phyloP scores from a whole-genome alignment of 2,329 filamentous ascomycete species.

The Myriosclerotinia duriaeana region DNA sequence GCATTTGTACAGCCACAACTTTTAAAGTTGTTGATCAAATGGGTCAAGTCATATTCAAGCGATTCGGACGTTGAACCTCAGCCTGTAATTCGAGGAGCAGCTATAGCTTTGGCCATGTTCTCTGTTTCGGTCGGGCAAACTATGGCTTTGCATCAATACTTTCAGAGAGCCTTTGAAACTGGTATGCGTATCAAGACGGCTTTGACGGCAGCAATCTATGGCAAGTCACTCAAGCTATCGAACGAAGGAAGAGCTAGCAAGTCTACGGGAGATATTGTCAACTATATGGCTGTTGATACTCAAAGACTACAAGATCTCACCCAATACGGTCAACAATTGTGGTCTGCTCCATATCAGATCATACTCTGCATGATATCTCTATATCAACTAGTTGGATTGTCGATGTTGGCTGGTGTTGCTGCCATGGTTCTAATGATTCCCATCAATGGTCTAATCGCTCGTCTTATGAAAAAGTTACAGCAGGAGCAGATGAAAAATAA shows the following conservation, averaged over 20 bases:
- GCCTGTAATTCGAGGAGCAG: conserved; percentile 78
- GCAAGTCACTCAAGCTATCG: conserved; percentile 84
- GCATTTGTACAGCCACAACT: conserved; percentile 92
- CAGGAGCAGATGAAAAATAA: conserved; percentile 99
- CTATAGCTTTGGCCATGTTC: conserved; percentile 93
- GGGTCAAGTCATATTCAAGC: conserved; percentile 72
- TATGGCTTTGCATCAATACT: conserved; percentile 92
- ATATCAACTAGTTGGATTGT: conserved; percentile 90
- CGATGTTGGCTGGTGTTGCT: conserved; percentile 91
- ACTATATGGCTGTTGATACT: conserved; percentile 98
- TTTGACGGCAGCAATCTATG: conserved; percentile 86
- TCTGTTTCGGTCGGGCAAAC: conserved; percentile 82
- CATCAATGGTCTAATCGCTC: conserved; percentile 86
- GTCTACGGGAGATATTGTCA: conserved; percentile 96
- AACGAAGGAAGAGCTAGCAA: conserved; percentile 89
- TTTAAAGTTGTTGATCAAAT: conserved; percentile 77
- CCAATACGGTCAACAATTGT: conserved; percentile 91
- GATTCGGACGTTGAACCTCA: conserved; percentile 59
- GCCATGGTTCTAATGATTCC: conserved; percentile 99
- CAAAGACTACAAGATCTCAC: conserved; percentile 92
- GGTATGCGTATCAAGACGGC: conserved; percentile 96
- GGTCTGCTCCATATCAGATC: conserved; percentile 98
- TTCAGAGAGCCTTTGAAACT: conserved; percentile 89
- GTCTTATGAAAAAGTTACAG: conserved; percentile 90
- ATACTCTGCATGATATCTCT: conserved; percentile 91